Conservation (phyloP, 257 asterid species). For the Catharanthus roseus region DNA sequence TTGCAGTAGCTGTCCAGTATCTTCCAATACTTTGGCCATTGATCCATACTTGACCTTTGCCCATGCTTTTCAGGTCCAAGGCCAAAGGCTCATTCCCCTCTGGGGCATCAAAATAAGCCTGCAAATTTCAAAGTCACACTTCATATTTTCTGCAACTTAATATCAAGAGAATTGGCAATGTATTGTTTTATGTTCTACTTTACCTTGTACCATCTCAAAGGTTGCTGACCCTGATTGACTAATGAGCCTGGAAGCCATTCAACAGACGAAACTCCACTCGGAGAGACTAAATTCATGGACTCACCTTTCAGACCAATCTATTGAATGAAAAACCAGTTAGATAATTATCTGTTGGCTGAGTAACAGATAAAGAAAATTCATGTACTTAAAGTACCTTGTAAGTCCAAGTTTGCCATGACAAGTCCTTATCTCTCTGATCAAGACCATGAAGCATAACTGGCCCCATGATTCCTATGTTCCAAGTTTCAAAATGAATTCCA, state of each 20-base stretch:
- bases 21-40: slow-evolving; percentile 76
- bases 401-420: slow-evolving; percentile 58
- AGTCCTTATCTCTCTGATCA: slow-evolving; percentile 46
- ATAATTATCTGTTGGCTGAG: neutral
- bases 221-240: slow-evolving; percentile 36
- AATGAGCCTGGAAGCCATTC: slow-evolving; percentile 51
- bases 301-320: slow-evolving; percentile 63
- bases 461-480: slow-evolving; percentile 50
- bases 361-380: neutral
- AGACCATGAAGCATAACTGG: slow-evolving; percentile 48
- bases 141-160: neutral
- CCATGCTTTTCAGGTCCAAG: slow-evolving; percentile 66
- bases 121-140: slow-evolving; percentile 10
- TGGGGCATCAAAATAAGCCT: slow-evolving; percentile 69
- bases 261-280: slow-evolving; percentile 35
- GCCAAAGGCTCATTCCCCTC: slow-evolving; percentile 66
- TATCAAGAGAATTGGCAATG: neutral
- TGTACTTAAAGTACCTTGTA: slow-evolving; percentile 39
- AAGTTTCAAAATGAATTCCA: slow-evolving; percentile 52
- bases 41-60: slow-evolving; percentile 80
- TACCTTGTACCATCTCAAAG: slow-evolving; percentile 78
- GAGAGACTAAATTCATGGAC: slow-evolving; percentile 40
- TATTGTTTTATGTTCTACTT: neutral
- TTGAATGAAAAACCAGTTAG: neutral
- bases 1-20: slow-evolving; percentile 52